Evolutionary conservation across 2,329 filamentous ascomycete species (phyloP).

Genomic region (Aspergillus versicolor): DNA sequence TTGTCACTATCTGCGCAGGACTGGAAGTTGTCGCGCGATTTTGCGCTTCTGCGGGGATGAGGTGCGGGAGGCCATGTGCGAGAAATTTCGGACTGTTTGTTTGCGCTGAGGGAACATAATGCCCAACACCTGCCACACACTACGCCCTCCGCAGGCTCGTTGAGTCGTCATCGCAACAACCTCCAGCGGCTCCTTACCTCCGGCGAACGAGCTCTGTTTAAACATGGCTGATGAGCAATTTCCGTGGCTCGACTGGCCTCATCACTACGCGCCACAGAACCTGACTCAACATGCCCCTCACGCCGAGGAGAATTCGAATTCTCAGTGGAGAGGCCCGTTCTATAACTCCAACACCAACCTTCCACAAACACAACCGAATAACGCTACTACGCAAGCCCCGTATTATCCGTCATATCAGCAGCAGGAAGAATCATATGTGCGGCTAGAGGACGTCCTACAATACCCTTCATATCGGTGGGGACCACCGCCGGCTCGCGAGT

Average conservation of each 20-base stretch:
- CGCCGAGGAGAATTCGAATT: not conserved
- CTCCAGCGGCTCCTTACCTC: not conserved
- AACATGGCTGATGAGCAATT: slow-evolving; percentile 21
- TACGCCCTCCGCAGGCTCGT: not conserved
- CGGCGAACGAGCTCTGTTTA: not conserved
- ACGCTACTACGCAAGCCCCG: not conserved
- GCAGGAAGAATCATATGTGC: slow-evolving; percentile 5
- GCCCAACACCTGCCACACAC: not conserved
- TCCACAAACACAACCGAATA: slow-evolving; percentile 1
- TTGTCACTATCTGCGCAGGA: not conserved
- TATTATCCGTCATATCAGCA: slow-evolving; percentile 1
- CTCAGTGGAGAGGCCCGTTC: slow-evolving; percentile 4
- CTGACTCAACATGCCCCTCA: slow-evolving; percentile 1
- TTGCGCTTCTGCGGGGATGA: not conserved
- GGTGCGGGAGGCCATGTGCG: not conserved
- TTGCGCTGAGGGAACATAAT: not conserved
- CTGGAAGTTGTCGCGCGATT: not conserved
- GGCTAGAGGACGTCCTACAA: not conserved
- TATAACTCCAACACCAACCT: not conserved
- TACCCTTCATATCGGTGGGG: slow-evolving; percentile 4
- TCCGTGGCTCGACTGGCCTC: slow-evolving; percentile 18
- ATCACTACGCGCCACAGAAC: slow-evolving; percentile 10
- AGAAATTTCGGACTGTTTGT: not conserved
- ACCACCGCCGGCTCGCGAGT: not conserved
- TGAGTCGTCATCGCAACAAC: not conserved